Percentiles rank a stretch among this genome's conserved stretches.
Evolutionary conservation across 2,329 filamentous ascomycete species (phyloP).

Genomic region (Scytalidium sp.): DNA sequence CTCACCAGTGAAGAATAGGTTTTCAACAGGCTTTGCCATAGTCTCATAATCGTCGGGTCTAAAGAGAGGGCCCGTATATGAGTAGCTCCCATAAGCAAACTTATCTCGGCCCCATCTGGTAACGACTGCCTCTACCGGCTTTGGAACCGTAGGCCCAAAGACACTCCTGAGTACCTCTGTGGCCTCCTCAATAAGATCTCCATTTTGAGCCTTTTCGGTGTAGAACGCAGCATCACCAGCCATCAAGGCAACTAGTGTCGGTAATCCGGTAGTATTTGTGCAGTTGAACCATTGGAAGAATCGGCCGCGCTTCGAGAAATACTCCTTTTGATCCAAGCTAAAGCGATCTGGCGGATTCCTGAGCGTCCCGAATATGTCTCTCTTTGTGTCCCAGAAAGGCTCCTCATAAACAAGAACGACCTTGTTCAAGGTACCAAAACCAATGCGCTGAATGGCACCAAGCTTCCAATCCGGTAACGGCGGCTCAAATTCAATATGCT

Average conservation of each 20-base stretch:
- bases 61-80: constrained; percentile 83
- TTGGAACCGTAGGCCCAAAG: constrained; percentile 69
- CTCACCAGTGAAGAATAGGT: constrained; percentile 92
- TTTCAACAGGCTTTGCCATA: constrained; percentile 82
- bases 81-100: constrained; percentile 94
- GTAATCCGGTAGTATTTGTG: constrained; percentile 82
- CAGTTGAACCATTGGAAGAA: constrained; percentile 99
- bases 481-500: constrained; percentile 80
- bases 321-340: constrained; percentile 77
- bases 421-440: constrained; percentile 94
- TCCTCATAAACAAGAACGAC: constrained; percentile 86
- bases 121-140: constrained; percentile 80
- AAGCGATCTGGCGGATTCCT: constrained; percentile 67
- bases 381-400: constrained; percentile 84
- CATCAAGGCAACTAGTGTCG: constrained; percentile 89
- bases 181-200: constrained; percentile 76
- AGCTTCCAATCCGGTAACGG: constrained; percentile 84
- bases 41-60: constrained; percentile 84
- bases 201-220: constrained; percentile 73
- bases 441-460: constrained; percentile 76
- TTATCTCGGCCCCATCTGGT: constrained; percentile 90
- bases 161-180: constrained; percentile 74
- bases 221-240: constrained; percentile 91
- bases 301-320: constrained; percentile 74
- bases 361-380: constrained; percentile 92